These are phyloP conservation scores for Cucurbita ficifolia DNA, from an alignment of 306 rosid genomes.

Conservation along the genomic window DNA sequence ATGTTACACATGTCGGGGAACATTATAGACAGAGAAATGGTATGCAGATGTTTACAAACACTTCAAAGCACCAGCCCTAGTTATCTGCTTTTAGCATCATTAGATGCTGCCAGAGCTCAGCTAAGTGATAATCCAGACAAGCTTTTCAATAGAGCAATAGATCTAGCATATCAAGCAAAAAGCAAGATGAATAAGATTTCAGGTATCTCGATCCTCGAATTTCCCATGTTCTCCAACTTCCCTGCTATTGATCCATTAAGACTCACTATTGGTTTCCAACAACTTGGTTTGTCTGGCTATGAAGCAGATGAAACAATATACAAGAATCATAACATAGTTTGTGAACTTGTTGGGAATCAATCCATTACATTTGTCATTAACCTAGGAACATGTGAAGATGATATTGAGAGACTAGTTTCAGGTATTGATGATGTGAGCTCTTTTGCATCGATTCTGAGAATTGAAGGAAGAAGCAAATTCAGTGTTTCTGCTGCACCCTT, in stretches of 20 bases:
- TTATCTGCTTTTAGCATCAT: conserved; percentile 70
- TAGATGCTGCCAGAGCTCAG: conserved; percentile 87
- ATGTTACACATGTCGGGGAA: conserved; percentile 71
- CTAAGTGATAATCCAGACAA: conserved; percentile 43
- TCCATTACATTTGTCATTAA: conserved; percentile 56
- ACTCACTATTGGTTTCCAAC: conserved; percentile 61
- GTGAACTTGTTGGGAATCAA: conserved; percentile 65
- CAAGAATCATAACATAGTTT: conserved; percentile 38
- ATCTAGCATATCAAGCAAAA: conserved; percentile 42
- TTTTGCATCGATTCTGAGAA: conserved; percentile 9
- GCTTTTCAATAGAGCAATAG: conserved; percentile 35
- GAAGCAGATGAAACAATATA: conserved; percentile 56
- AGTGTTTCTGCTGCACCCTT: conserved; percentile 21
- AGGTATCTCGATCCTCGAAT: conserved; percentile 47
- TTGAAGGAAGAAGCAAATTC: conserved; percentile 10
- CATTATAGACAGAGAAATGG: conserved; percentile 40
- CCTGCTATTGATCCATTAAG: conserved; percentile 54
- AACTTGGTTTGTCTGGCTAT: conserved; percentile 67
- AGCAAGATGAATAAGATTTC: conserved; percentile 22
- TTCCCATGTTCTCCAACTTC: conserved; percentile 27
- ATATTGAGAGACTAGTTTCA: conserved; percentile 44
- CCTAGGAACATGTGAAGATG: conserved; percentile 56
- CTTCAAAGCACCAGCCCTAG: conserved; percentile 91
- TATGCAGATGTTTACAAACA: conserved; percentile 63
- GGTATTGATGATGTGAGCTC: conserved; percentile 44